These are phyloP conservation scores for Brettanomyces anomalus DNA, from an alignment of 805 yeast species.

Conservation along the genomic window DNA sequence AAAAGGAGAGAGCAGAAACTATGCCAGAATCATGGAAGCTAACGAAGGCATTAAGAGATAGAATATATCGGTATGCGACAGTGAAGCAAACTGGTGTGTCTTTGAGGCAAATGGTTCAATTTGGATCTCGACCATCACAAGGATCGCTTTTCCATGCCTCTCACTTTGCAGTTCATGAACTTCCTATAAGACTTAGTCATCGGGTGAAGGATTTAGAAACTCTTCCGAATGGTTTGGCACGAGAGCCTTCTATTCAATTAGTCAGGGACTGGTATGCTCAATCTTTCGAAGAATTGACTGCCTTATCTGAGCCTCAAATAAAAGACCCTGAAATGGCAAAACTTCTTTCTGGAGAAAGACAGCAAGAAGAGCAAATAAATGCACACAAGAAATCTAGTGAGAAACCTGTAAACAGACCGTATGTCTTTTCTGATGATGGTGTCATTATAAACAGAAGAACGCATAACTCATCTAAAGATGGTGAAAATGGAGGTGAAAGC, in stretches of 20 bases:
- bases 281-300: conserved; percentile 75
- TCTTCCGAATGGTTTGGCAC: conserved; percentile 64
- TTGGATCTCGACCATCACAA: conserved; percentile 71
- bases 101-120: conserved; percentile 82
- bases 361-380: not conserved
- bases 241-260: conserved; percentile 65
- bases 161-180: conserved; percentile 75
- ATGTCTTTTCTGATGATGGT: conserved; percentile 41
- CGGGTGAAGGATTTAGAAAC: conserved; percentile 77
- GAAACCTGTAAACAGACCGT: conserved; percentile 8
- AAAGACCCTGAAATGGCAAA: conserved; percentile 3
- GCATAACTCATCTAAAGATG: conserved; percentile 3
- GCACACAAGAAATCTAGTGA: not conserved
- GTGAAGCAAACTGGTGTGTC: conserved; percentile 80
- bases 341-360: conserved; percentile 2
- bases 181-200: conserved; percentile 80
- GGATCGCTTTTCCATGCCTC: conserved; percentile 78
- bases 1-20: no score
- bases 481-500: conserved; percentile 5
- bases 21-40: conserved; percentile 35
- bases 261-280: conserved; percentile 89
- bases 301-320: conserved; percentile 47
- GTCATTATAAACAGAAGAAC: conserved; percentile 18
- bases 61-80: conserved; percentile 56
- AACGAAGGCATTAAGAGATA: conserved; percentile 39